Percentiles rank a stretch among this genome's conserved stretches.
Evolutionary conservation across 345 rosid genomes (phyloP).

Genomic region (Noccaea caerulescens): DNA sequence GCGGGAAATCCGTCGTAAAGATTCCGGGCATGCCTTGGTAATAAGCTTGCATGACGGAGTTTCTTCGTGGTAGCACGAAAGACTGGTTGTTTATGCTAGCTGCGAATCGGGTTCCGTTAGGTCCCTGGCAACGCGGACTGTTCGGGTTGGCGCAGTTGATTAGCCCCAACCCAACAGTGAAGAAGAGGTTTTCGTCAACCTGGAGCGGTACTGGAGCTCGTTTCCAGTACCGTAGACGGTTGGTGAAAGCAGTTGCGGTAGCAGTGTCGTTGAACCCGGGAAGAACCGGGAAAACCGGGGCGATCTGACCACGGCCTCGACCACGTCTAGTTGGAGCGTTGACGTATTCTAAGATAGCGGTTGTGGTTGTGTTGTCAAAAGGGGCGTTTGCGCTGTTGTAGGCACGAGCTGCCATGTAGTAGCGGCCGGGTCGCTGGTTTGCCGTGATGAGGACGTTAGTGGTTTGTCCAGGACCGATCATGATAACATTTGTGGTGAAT

Average conservation of each 20-base stretch:
- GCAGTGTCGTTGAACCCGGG: slow-evolving; percentile 88
- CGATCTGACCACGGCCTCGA: slow-evolving; percentile 40
- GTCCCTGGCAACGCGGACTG: slow-evolving; percentile 89
- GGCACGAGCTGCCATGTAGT: slow-evolving; percentile 85
- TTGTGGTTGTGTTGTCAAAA: slow-evolving; percentile 87
- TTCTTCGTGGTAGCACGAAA: slow-evolving; percentile 64
- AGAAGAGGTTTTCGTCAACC: slow-evolving; percentile 64
- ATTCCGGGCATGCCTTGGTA: slow-evolving; percentile 73
- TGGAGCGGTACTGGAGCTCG: slow-evolving; percentile 58
- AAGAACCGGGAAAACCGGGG: slow-evolving; percentile 67
- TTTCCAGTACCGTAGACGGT: slow-evolving; percentile 54
- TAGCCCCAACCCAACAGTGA: slow-evolving; percentile 83
- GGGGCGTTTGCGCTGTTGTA: slow-evolving; percentile 58
- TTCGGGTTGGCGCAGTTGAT: slow-evolving; percentile 75
- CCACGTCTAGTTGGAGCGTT: slow-evolving; percentile 52
- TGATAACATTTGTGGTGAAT: slow-evolving; percentile 60
- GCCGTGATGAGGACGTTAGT: slow-evolving; percentile 67
- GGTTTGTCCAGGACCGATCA: slow-evolving; percentile 73
- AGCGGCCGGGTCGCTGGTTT: slow-evolving; percentile 53
- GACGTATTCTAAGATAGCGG: slow-evolving; percentile 72
- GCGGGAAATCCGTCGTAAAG: slow-evolving; percentile 87
- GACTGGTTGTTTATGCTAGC: slow-evolving; percentile 90
- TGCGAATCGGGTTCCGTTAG: slow-evolving; percentile 79
- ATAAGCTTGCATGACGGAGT: slow-evolving; percentile 89
- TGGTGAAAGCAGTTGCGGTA: slow-evolving; percentile 72